phyloP scores from a whole-genome alignment of 208 protist genomes.

The Leishmania major region DNA sequence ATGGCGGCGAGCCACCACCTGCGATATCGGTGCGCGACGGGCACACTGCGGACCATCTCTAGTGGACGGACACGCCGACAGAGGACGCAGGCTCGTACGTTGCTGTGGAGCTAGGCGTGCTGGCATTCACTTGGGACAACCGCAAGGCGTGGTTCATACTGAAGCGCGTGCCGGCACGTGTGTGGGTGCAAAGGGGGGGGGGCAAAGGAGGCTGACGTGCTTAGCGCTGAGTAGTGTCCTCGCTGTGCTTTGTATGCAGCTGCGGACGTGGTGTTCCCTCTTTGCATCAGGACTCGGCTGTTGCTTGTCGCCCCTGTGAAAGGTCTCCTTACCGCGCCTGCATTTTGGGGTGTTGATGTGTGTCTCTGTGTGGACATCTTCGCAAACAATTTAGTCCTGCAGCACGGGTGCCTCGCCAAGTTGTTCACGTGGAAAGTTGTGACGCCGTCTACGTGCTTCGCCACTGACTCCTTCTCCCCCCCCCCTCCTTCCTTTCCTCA shows the following conservation, averaged over 20 bases:
- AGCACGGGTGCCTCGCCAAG: neutral
- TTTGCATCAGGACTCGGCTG: neutral
- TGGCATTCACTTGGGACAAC: neutral
- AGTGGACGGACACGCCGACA: too few species aligned
- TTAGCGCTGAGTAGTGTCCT: neutral
- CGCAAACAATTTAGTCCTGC: neutral
- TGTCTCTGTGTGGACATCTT: neutral
- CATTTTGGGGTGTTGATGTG: neutral
- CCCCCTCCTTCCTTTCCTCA: neutral
- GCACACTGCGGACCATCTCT: slow-evolving; percentile 7
- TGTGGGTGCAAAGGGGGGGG: neutral
- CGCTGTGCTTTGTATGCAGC: neutral
- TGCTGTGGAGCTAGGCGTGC: neutral
- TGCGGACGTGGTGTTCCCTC: neutral
- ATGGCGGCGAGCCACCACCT: slow-evolving; percentile 37
- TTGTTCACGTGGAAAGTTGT: neutral
- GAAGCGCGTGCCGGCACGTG: neutral
- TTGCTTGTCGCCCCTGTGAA: neutral
- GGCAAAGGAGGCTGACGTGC: neutral
- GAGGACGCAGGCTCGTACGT: neutral
- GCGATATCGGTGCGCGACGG: slow-evolving; percentile 47
- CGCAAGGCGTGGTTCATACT: neutral
- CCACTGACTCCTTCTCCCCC: neutral
- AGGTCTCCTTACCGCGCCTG: neutral
- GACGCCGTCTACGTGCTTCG: neutral